These are phyloP conservation scores for Neopestalotiopsis rosae DNA, from an alignment of 2,329 filamentous ascomycete genomes.

Conservation along the genomic window DNA sequence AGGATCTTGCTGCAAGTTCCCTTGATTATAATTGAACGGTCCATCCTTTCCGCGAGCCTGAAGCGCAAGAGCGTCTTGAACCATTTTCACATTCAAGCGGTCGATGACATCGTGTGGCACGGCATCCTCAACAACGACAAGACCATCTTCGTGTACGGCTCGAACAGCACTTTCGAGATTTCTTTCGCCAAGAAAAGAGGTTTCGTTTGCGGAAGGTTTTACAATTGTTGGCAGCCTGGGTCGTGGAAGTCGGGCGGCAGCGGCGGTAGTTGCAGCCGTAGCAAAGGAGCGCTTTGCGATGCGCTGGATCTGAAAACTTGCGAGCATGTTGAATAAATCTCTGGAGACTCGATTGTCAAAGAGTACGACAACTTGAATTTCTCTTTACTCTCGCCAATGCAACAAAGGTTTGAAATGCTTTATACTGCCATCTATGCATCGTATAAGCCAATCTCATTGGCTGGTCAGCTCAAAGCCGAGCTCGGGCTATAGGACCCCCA, in stretches of 20 bases:
- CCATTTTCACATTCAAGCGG: constrained; percentile 62
- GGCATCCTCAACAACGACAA: constrained; percentile 61
- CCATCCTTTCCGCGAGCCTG: constrained; percentile 57
- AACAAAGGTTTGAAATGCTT: not conserved
- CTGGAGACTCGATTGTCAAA: not conserved
- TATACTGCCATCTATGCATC: not conserved
- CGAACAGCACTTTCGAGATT: constrained; percentile 63
- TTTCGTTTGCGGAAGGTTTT: not conserved
- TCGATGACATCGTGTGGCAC: constrained; percentile 58
- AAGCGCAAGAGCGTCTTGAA: constrained; percentile 58
- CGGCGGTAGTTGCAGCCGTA: not conserved
- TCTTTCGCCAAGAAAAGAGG: constrained; percentile 42
- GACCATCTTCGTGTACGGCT: constrained; percentile 56
- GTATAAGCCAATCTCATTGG: not conserved
- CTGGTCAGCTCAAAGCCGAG: not conserved
- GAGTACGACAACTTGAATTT: too few relatives aligned
- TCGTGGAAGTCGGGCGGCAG: not conserved
- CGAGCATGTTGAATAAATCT: not conserved
- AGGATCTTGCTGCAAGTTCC: constrained; percentile 67
- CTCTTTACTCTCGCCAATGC: not conserved
- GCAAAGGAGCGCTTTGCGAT: not conserved
- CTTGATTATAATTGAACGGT: constrained; percentile 67
- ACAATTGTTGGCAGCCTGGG: not conserved
- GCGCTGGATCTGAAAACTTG: not conserved
- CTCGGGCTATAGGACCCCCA: not conserved